These are phyloP conservation scores for Suhomyces atakaporum DNA, from an alignment of 1,139 yeast species.

Conservation along the genomic window DNA sequence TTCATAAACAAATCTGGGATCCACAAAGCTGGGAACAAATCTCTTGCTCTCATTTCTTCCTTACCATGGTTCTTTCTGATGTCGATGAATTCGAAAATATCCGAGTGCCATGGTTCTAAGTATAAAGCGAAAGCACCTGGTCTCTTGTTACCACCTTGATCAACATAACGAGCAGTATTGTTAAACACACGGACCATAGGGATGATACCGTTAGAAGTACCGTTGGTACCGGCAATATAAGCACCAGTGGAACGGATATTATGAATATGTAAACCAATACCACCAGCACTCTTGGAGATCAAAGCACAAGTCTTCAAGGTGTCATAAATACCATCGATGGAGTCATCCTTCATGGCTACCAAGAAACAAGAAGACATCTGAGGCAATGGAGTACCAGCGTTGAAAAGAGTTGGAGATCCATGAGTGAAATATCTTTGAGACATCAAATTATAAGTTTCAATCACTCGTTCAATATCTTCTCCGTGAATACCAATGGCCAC, in stretches of 20 bases:
- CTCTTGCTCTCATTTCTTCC: slow-evolving; percentile 58
- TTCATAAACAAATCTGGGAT: slow-evolving; percentile 74
- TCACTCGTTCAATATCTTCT: slow-evolving; percentile 63
- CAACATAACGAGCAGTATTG: slow-evolving; percentile 61
- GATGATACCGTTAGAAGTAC: slow-evolving; percentile 56
- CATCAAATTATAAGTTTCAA: slow-evolving; percentile 75
- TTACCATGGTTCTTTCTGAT: slow-evolving; percentile 58
- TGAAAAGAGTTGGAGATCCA: slow-evolving; percentile 58
- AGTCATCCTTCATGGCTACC: slow-evolving; percentile 59
- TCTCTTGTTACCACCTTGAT: slow-evolving; percentile 63
- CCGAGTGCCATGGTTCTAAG: slow-evolving; percentile 64
- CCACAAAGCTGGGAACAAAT: slow-evolving; percentile 60
- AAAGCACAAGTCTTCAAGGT: slow-evolving; percentile 57
- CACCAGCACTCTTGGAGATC: slow-evolving; percentile 61
- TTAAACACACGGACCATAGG: slow-evolving; percentile 63
- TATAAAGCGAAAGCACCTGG: slow-evolving; percentile 67
- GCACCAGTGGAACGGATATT: slow-evolving; percentile 54
- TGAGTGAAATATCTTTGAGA: slow-evolving; percentile 53
- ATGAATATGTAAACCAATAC: slow-evolving; percentile 59
- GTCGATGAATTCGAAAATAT: slow-evolving; percentile 53
- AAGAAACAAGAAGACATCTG: slow-evolving; percentile 57
- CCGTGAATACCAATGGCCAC: slow-evolving; percentile 90
- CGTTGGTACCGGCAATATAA: slow-evolving; percentile 54
- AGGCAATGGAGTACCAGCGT: slow-evolving; percentile 52
- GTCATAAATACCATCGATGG: slow-evolving; percentile 59